A percentile compares a stretch with the other conserved stretches of the same genome.
Evolutionary conservation across 176 grass and related monocot species (phyloP).

Genomic region (barley (Hordeum vulgare)): DNA sequence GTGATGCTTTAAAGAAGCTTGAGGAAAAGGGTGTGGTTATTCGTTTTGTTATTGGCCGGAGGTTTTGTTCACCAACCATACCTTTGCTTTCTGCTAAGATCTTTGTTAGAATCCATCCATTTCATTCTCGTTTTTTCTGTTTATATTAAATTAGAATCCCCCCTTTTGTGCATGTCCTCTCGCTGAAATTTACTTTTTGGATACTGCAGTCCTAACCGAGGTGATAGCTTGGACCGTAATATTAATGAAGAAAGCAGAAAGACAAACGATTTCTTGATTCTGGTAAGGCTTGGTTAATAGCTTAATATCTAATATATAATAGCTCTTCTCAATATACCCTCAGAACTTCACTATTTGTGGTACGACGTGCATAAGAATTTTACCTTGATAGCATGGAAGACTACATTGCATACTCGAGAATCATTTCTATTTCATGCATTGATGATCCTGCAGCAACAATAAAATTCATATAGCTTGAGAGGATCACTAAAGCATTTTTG

Average conservation of each 20-base stretch:
- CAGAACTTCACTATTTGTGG: background rate
- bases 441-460: background rate
- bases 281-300: slow-evolving; percentile 57
- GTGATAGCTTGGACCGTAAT: slow-evolving; percentile 94
- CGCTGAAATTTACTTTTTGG: slow-evolving; percentile 19
- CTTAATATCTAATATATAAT: slow-evolving; percentile 2
- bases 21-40: slow-evolving; percentile 87
- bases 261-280: slow-evolving; percentile 91
- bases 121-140: background rate
- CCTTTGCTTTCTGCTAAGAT: slow-evolving; percentile 7
- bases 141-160: background rate
- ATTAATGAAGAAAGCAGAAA: slow-evolving; percentile 81
- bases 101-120: background rate
- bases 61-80: slow-evolving; percentile 44
- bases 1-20: slow-evolving; percentile 85
- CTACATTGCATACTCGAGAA: background rate
- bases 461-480: background rate
- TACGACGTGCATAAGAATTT: background rate
- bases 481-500: background rate
- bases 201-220: slow-evolving; percentile 79
- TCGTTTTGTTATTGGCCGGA: slow-evolving; percentile 97
- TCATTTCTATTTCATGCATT: background rate
- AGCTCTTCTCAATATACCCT: background rate
- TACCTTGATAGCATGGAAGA: background rate
- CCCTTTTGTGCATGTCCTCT: background rate